Evolutionary conservation across 441 rosid species (phyloP).

Genomic region (Erodium chrysanthum): DNA sequence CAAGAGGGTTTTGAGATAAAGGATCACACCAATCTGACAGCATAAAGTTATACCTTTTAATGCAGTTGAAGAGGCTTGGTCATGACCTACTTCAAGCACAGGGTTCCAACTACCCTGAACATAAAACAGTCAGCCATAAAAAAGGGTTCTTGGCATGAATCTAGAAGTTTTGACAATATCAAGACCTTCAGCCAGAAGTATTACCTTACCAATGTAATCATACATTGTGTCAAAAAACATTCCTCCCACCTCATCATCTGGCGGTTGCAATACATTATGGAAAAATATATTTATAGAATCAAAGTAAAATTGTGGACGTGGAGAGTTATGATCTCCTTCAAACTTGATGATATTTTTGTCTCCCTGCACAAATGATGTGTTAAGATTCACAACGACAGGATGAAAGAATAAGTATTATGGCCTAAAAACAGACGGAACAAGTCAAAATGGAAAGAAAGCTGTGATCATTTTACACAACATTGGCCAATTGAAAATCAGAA

Average conservation of each 20-base stretch:
- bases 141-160: conserved; percentile 21
- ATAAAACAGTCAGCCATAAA: conserved; percentile 26
- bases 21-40: background rate
- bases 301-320: conserved; percentile 89
- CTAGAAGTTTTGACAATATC: conserved; percentile 15
- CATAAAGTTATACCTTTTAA: conserved; percentile 30
- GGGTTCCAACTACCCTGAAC: conserved; percentile 63
- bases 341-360: conserved; percentile 96
- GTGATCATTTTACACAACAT: background rate
- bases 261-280: conserved; percentile 93
- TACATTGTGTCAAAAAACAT: conserved; percentile 52
- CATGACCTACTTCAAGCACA: conserved; percentile 34
- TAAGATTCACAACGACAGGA: conserved; percentile 12
- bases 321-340: conserved; percentile 98
- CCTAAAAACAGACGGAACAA: conserved; percentile 7
- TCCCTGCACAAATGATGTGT: conserved; percentile 47
- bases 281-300: conserved; percentile 93
- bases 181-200: conserved; percentile 15
- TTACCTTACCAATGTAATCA: conserved; percentile 72
- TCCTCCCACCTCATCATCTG: conserved; percentile 64
- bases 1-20: conserved; percentile 10
- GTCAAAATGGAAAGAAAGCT: background rate
- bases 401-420: background rate
- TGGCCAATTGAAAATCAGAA: background rate
- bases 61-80: conserved; percentile 39